These are phyloP conservation scores for Aspergillus saccharolyticus DNA, from an alignment of 495 filamentous ascomycete genomes.

Conservation along the genomic window DNA sequence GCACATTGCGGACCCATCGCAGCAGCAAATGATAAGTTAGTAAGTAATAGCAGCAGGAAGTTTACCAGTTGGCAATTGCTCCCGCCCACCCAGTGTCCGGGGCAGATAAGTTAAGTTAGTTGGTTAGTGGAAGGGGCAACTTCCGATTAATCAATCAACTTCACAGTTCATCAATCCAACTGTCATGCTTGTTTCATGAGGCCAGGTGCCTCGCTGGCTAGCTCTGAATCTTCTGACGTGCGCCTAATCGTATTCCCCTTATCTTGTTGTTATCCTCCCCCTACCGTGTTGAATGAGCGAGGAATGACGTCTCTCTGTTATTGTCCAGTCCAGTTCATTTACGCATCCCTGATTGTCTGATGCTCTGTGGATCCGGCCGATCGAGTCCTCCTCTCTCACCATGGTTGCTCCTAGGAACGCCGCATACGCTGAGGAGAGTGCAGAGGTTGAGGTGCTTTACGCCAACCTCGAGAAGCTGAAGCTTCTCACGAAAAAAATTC, in stretches of 20 bases:
- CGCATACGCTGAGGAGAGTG: slow-evolving; percentile 64
- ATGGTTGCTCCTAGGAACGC: slow-evolving; percentile 51
- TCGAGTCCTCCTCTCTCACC: slow-evolving; percentile 16
- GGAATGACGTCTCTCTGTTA: slow-evolving; percentile 28
- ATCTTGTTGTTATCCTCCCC: slow-evolving; percentile 3
- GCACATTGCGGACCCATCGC: slow-evolving; percentile 7
- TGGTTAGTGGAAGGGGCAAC: background rate
- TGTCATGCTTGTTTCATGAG: slow-evolving; percentile 14
- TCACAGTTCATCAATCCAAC: no score
- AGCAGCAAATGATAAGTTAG: slow-evolving; percentile 7
- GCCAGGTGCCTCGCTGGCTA: slow-evolving; percentile 24
- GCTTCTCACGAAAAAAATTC: slow-evolving; percentile 84
- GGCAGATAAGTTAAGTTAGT: no score
- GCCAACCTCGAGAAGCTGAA: slow-evolving; percentile 64
- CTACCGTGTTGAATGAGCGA: background rate
- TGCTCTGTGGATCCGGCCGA: slow-evolving; percentile 15
- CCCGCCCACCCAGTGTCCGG: slow-evolving; percentile 2
- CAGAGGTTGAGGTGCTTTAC: slow-evolving; percentile 64
- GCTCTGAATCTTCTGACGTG: background rate
- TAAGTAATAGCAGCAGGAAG: no score
- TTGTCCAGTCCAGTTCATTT: slow-evolving; percentile 1
- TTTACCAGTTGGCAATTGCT: no score
- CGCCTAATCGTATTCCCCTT: background rate
- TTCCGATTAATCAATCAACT: no score
- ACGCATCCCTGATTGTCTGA: slow-evolving; percentile 8